phyloP scores from a whole-genome alignment of 805 yeast genomes.

The Ogataea pini region DNA sequence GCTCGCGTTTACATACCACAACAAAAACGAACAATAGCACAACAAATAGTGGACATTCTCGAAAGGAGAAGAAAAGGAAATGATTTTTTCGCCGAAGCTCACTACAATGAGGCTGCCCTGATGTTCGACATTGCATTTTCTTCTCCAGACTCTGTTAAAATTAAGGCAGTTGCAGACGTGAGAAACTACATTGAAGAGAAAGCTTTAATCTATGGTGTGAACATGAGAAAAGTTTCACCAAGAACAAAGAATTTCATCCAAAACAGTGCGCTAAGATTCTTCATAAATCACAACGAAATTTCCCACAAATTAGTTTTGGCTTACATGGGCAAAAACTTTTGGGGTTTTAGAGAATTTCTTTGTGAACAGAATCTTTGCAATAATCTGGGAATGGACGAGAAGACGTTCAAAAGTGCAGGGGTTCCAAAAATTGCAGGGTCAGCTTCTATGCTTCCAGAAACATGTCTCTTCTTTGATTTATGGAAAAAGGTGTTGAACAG shows the following conservation, averaged over 20 bases:
- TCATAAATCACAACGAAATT: neutral
- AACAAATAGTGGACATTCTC: neutral
- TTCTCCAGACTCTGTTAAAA: neutral
- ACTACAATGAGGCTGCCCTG: neutral
- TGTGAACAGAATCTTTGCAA: neutral
- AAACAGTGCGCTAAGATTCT: neutral
- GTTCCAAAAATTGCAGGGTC: neutral
- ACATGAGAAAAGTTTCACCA: neutral
- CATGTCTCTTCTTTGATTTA: neutral
- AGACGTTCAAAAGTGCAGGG: neutral
- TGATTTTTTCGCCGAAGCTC: neutral
- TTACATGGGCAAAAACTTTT: neutral
- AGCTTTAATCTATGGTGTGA: neutral
- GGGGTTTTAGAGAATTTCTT: neutral
- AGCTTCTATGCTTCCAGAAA: neutral
- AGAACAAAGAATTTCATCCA: neutral
- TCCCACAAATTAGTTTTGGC: neutral
- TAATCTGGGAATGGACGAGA: neutral
- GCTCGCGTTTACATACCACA: neutral
- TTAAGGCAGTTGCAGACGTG: neutral
- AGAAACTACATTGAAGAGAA: no score
- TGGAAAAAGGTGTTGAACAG: neutral
- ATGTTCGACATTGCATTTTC: neutral
- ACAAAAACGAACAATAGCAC: neutral
- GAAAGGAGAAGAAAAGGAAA: neutral